Conservation (phyloP, 2,329 filamentous ascomycete genomes). For the Coniochaeta sp. region DNA sequence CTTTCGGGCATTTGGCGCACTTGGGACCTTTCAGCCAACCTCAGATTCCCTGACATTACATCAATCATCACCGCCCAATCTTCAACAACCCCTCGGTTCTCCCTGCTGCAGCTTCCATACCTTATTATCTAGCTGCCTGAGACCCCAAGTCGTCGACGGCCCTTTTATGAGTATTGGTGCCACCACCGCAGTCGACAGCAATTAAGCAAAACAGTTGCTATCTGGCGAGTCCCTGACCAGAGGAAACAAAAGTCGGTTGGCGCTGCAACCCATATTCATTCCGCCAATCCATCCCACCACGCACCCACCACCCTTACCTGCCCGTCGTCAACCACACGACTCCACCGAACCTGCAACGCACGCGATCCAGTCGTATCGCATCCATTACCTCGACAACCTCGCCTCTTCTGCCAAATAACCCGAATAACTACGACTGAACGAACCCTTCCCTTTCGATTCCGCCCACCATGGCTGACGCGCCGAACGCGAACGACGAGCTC, state of each 20-base stretch:
- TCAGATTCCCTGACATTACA: constrained; percentile 8
- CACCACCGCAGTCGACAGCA: background rate
- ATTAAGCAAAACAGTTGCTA: background rate
- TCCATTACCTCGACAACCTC: constrained; percentile 5
- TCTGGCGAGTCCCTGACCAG: background rate
- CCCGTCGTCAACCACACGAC: background rate
- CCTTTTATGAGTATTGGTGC: constrained; percentile 1
- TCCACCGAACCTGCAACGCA: background rate
- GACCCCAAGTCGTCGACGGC: constrained; percentile 5
- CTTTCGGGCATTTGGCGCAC: too few relatives aligned
- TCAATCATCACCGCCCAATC: constrained; percentile 7
- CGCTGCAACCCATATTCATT: constrained; percentile 2
- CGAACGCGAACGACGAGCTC: constrained; percentile 93
- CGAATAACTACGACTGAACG: background rate
- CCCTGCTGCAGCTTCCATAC: constrained; percentile 4
- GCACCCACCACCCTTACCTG: too few relatives aligned
- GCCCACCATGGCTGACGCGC: constrained; percentile 72
- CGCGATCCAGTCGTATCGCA: constrained; percentile 3
- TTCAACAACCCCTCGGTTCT: constrained; percentile 7
- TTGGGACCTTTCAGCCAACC: constrained; percentile 6
- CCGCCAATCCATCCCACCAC: constrained; percentile 1
- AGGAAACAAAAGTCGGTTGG: constrained; percentile 2
- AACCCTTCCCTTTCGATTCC: constrained; percentile 7
- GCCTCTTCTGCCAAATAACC: background rate
- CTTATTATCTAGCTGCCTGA: background rate